A percentile compares a stretch with the other conserved stretches of the same genome.
Evolutionary conservation across 1,139 yeast species (phyloP).

Genomic region (Citeromyces hawaiiensis): DNA sequence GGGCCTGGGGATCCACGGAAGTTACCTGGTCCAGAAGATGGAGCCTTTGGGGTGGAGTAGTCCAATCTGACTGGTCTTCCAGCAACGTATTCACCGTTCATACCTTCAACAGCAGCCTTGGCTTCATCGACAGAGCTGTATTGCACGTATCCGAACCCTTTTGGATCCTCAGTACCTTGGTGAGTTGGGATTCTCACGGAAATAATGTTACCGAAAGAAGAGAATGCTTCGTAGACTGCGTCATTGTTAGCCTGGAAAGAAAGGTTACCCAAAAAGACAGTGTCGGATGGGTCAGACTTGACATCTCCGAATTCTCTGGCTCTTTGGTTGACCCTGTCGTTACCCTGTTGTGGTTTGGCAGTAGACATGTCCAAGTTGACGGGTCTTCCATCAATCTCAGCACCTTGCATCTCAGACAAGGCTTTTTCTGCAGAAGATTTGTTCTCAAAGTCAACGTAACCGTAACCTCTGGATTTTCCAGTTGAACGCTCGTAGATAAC

Average conservation of each 20-base stretch:
- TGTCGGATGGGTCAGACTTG: conserved; percentile 86
- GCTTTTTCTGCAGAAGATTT: conserved; percentile 79
- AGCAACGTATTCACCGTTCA: conserved; percentile 80
- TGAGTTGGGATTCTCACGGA: conserved; percentile 94
- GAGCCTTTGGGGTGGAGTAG: conserved; percentile 81
- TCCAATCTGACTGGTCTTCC: conserved; percentile 95
- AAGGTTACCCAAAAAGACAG: conserved; percentile 89
- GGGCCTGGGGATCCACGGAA: conserved; percentile 21
- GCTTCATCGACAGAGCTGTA: conserved; percentile 82
- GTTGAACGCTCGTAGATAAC: conserved; percentile 87
- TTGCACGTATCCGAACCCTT: conserved; percentile 98
- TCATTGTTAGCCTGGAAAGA: conserved; percentile 85
- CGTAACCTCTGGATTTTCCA: conserved; percentile 95
- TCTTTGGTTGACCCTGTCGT: conserved; percentile 39
- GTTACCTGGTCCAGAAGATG: conserved; percentile 9
- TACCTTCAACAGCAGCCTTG: conserved; percentile 71
- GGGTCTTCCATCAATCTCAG: conserved; percentile 94
- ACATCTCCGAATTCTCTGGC: conserved; percentile 84
- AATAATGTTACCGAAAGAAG: conserved; percentile 66
- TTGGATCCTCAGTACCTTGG: conserved; percentile 97
- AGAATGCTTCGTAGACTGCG: conserved; percentile 55
- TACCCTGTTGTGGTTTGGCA: conserved; percentile 55
- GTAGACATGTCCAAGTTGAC: conserved; percentile 87
- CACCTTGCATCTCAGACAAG: conserved; percentile 75
- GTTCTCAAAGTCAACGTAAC: conserved; percentile 87